Percentiles rank a stretch among this genome's conserved stretches.
These are phyloP conservation scores for Kregervanrija delftensis DNA, from an alignment of 805 yeast genomes.

Conservation along the genomic window DNA sequence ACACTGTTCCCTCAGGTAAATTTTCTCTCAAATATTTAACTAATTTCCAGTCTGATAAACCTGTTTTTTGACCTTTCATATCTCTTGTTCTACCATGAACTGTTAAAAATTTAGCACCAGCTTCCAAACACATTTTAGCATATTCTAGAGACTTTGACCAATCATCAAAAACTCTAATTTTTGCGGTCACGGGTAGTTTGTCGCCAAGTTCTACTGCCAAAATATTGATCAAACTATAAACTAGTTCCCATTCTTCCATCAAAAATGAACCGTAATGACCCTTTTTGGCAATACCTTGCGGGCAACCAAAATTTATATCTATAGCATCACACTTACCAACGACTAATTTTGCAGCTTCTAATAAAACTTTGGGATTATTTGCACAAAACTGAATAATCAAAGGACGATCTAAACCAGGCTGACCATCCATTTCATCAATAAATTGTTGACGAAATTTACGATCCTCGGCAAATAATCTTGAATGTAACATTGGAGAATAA, in stretches of 20 bases:
- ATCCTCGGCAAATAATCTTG: constrained; percentile 78
- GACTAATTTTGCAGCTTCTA: constrained; percentile 75
- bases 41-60: constrained; percentile 88
- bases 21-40: constrained; percentile 71
- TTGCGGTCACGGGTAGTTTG: constrained; percentile 84
- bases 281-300: constrained; percentile 93
- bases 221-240: constrained; percentile 61
- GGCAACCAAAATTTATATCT: constrained; percentile 94
- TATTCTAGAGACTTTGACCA: constrained; percentile 76
- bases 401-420: constrained; percentile 64
- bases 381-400: constrained; percentile 94
- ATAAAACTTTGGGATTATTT: constrained; percentile 79
- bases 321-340: constrained; percentile 90
- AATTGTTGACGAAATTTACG: constrained; percentile 72
- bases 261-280: constrained; percentile 94
- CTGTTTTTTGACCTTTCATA: constrained; percentile 95
- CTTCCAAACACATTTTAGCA: constrained; percentile 80
- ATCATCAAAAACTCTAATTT: constrained; percentile 83
- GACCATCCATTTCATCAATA: constrained; percentile 74
- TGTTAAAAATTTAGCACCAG: constrained; percentile 94
- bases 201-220: constrained; percentile 63
- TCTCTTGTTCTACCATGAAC: constrained; percentile 96
- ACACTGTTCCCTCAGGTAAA: constrained; percentile 71
- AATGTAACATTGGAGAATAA: constrained; percentile 96
- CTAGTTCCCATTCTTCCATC: constrained; percentile 94